These are phyloP conservation scores for Suillus cothurnatus DNA, from an alignment of 768 basidiomycete genomes.

Conservation along the genomic window DNA sequence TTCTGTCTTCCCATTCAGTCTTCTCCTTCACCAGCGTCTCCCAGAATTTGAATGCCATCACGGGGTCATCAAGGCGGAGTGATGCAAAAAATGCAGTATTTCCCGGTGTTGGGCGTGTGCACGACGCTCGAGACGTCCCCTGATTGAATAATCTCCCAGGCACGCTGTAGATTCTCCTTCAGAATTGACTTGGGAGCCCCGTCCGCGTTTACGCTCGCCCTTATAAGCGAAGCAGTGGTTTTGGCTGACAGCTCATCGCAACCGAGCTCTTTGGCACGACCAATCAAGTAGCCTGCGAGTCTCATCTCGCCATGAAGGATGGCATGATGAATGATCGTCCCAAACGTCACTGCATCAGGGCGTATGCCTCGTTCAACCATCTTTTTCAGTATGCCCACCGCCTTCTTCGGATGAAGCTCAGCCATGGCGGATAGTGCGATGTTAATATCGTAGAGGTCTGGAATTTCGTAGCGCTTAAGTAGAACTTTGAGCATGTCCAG, in stretches of 20 bases:
- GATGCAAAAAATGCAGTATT: slow-evolving; percentile 51
- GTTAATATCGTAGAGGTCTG: slow-evolving; percentile 67
- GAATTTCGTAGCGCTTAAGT: slow-evolving; percentile 49
- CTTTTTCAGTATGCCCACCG: slow-evolving; percentile 47
- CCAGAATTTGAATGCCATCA: slow-evolving; percentile 67
- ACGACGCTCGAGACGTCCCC: slow-evolving; percentile 38
- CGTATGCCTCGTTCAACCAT: slow-evolving; percentile 51
- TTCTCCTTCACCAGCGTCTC: slow-evolving; percentile 43
- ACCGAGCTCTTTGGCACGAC: slow-evolving; percentile 39
- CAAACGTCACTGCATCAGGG: slow-evolving; percentile 58
- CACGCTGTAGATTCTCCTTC: slow-evolving; percentile 40
- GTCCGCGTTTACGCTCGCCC: slow-evolving; percentile 36
- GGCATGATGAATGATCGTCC: slow-evolving; percentile 65
- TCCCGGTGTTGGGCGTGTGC: slow-evolving; percentile 50
- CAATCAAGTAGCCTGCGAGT: slow-evolving; percentile 47
- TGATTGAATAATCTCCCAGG: slow-evolving; percentile 44
- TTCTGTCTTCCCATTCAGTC: slow-evolving; percentile 49
- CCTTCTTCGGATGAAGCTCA: slow-evolving; percentile 47
- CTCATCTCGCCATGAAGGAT: slow-evolving; percentile 43
- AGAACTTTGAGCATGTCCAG: slow-evolving; percentile 50
- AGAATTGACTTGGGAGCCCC: slow-evolving; percentile 27
- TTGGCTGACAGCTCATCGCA: slow-evolving; percentile 45
- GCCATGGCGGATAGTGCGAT: slow-evolving; percentile 60
- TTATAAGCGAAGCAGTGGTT: slow-evolving; percentile 51
- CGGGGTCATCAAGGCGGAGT: slow-evolving; percentile 49